Evolutionary conservation across 2,329 filamentous ascomycete species (phyloP), one percentile per base, ranked within the genome.

Genomic region (Sclerotinia glacialis): DNA sequence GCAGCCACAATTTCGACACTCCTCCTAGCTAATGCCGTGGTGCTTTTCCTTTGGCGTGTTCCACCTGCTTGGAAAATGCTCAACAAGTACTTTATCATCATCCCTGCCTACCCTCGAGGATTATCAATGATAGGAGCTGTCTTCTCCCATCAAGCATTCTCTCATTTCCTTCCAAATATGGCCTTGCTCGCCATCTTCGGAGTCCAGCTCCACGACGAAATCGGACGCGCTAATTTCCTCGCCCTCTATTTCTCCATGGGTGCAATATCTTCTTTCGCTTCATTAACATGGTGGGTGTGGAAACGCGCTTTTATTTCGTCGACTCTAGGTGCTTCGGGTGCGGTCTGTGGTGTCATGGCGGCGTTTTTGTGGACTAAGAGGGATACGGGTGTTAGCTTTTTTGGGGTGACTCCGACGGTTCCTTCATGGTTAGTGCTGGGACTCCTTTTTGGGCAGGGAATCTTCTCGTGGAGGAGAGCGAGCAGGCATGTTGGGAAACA

Each of bases 141-240:
- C 60, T 91, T 93, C 79, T 90, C 87, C 26, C 91, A 95, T 78
- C 85, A 89, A 64, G 78, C 77, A 3, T 70, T 87, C 23, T 73
- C 77, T 56, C 91, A 95, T 76, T 76, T 91, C 47, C 68, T 81
- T 31, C 75, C 81, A 52, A 94, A 94, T 78, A 87, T 91, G 84
- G 71, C 83, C 11, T 79, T 84, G 50, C 79, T 94, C 5, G 88
- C 83, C 80, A 79, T 91, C 73, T 80, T 92, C 23, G 91, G 90
- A 31, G 83, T 83, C 12, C 80, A 83, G 1, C 79, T 92, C 44
- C 88, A 91, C 77, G 87, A 91, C 69, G 88, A 92, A 71, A 79
- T 92, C 34, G 89, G 88, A 14, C 83, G 89, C 14, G 88, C 84
- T 18, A 82, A 85, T 65, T 92, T 92, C 77, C 78, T 92, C 26